These are phyloP conservation scores for Ramaria sp. DNA, from an alignment of 768 basidiomycete species.

Conservation along the genomic window DNA sequence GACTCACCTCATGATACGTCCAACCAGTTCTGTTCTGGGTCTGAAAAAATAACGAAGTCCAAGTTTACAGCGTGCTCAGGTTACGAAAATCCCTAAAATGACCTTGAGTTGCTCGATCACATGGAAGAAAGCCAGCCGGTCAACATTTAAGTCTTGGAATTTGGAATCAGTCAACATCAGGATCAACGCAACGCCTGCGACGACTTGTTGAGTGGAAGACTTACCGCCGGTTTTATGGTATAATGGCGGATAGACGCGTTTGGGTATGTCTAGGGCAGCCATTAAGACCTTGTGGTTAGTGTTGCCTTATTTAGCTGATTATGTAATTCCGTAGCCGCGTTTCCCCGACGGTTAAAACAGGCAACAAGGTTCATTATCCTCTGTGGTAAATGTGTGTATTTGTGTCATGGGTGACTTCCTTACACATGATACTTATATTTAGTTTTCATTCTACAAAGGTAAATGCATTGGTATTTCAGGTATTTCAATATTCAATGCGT, in stretches of 20 bases:
- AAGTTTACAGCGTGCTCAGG: not conserved
- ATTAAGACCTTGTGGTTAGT: not conserved
- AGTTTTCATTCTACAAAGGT: too few species aligned
- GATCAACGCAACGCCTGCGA: too few species aligned
- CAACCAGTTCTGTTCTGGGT: conserved; percentile 95
- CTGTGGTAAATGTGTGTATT: too few species aligned
- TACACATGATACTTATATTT: too few species aligned
- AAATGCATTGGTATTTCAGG: too few species aligned
- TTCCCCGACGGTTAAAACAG: too few species aligned
- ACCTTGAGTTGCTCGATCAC: conserved; percentile 85
- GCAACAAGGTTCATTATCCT: too few species aligned
- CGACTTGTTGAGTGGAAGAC: not conserved
- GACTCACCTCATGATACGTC: conserved; percentile 67
- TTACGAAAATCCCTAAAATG: not conserved
- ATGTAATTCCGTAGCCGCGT: too few species aligned
- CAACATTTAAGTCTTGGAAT: conserved; percentile 37
- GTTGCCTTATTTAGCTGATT: not conserved
- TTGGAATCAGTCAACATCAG: not conserved
- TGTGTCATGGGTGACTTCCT: too few species aligned
- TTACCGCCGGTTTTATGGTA: conserved; percentile 33
- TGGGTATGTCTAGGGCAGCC: conserved; percentile 3
- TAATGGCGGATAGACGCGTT: conserved; percentile 47
- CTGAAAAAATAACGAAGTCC: conserved; percentile 27
- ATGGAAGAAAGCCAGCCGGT: conserved; percentile 86
- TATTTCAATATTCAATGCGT: too few species aligned